Base-by-base conservation (phyloP, 805 yeast species). In the Candida sanyiensis region DNA sequence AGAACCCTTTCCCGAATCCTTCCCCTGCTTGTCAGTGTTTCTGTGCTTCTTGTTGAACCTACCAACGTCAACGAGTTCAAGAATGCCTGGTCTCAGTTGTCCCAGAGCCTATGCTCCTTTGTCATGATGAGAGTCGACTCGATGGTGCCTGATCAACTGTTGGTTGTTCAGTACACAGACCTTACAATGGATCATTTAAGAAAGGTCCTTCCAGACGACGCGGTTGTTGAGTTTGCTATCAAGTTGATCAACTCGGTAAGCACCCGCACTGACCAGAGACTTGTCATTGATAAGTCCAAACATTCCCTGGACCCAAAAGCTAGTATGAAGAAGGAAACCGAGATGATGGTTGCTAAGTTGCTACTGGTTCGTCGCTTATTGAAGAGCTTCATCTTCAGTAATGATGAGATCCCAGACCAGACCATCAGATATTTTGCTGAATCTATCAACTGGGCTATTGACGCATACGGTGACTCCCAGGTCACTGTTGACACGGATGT, bases 1-100 rank as follows among this genome's bases (percentile, higher is more conserved):
- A 67, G 86, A 52, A 74, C 84, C 0, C 59, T 78, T 28, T 80
- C 86, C 49, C 70, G 88, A 36, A 67, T 75, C 8, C 67, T 76
- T 15, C 67, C 76, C 4, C 61, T 77, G 33, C 50, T 82, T 29
- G 53, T 80, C 37, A 70, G 69, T 43, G 40, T 72, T 6, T 58
- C 75, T 2, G 53, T 60, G 4, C 32, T 59, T 21, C 33, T 63
- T 7, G 49, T 57, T 3, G 43, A 47, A 23, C 37, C 38, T 6
- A 39, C 41, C 7, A 52, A 56, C 6, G 33, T 44, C 2, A 44
- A 48, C 17, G 53, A 50, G 6, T 58, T 60, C 49, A 54, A 49
- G 28, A 28, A 35, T 11, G 41, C 59, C 0, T 59, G 67, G 46
- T 46, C 50, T 11, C 37, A 49, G 0, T 61, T 67, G 26, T 56